Conservation (phyloP, 257 asterid species). For the Leonotis leonurus region DNA sequence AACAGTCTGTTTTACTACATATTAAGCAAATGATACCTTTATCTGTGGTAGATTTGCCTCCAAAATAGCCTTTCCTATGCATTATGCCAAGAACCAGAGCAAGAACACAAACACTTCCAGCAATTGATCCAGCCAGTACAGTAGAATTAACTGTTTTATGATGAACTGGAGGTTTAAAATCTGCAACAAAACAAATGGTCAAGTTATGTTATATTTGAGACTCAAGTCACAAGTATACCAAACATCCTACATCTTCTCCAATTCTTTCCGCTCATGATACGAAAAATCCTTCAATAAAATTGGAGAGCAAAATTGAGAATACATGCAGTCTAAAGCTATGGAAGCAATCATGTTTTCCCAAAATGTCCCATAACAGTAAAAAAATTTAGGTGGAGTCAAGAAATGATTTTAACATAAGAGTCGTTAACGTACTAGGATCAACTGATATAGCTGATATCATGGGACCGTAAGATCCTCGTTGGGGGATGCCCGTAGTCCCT, state of each 20-base stretch:
- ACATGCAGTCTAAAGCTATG: too few relatives aligned
- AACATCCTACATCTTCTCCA: neutral
- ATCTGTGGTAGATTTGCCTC: conserved; percentile 42
- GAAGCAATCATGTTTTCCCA: too few relatives aligned
- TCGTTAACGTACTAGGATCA: conserved; percentile 54
- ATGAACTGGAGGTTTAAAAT: conserved; percentile 59
- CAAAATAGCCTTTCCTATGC: conserved; percentile 36
- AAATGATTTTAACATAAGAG: neutral
- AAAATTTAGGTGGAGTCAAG: neutral
- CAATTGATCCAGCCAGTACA: conserved; percentile 35
- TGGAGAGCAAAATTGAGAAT: neutral
- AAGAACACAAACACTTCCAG: conserved; percentile 42
- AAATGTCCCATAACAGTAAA: too few relatives aligned
- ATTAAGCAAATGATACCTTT: conserved; percentile 36
- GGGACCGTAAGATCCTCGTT: conserved; percentile 84
- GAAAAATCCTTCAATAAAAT: too few relatives aligned
- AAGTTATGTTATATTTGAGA: neutral
- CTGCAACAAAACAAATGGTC: conserved; percentile 29
- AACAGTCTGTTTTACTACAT: neutral
- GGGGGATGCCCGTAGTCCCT: conserved; percentile 88
- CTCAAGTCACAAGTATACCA: neutral
- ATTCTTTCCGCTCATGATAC: neutral
- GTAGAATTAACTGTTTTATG: conserved; percentile 25
- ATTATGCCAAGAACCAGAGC: conserved; percentile 40
- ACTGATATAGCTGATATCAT: conserved; percentile 85